phyloP scores from a whole-genome alignment of 2,329 filamentous ascomycete genomes.

The Volutella citrinella region DNA sequence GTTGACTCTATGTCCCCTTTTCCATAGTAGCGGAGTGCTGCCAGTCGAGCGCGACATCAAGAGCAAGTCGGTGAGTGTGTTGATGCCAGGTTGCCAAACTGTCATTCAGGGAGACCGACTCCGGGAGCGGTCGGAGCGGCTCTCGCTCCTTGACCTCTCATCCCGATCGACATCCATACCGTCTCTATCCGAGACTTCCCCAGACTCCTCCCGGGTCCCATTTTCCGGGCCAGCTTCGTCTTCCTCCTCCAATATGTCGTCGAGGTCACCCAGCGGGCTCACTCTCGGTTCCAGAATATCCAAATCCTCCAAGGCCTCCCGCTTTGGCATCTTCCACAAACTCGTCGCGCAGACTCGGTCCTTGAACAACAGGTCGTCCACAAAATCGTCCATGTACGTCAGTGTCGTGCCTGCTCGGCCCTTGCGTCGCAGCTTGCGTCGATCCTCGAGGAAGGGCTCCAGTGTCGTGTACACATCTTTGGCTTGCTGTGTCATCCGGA shows the following conservation, averaged over 20 bases:
- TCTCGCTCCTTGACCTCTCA: conserved; percentile 20
- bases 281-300: conserved; percentile 82
- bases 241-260: conserved; percentile 64
- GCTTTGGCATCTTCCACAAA: conserved; percentile 83
- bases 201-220: conserved; percentile 38
- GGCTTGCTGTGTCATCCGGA: conserved; percentile 80
- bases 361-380: conserved; percentile 87
- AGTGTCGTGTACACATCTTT: conserved; percentile 76
- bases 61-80: too few relatives aligned
- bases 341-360: conserved; percentile 89
- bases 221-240: conserved; percentile 40
- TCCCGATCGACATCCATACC: conserved; percentile 40
- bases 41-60: too few relatives aligned
- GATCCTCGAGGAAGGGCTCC: conserved; percentile 80
- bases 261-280: conserved; percentile 78
- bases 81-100: too few relatives aligned
- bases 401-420: conserved; percentile 71
- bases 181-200: conserved; percentile 33
- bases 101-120: not conserved
- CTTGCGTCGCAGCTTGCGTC: conserved; percentile 76
- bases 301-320: conserved; percentile 82
- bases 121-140: conserved; percentile 1
- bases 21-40: too few relatives aligned
- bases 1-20: too few relatives aligned
- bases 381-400: conserved; percentile 85